Percentiles rank a stretch among this genome's conserved stretches.
Conservation (phyloP, 192 early-diverging fungal genomes). For the Entophlyctis helioformis region DNA sequence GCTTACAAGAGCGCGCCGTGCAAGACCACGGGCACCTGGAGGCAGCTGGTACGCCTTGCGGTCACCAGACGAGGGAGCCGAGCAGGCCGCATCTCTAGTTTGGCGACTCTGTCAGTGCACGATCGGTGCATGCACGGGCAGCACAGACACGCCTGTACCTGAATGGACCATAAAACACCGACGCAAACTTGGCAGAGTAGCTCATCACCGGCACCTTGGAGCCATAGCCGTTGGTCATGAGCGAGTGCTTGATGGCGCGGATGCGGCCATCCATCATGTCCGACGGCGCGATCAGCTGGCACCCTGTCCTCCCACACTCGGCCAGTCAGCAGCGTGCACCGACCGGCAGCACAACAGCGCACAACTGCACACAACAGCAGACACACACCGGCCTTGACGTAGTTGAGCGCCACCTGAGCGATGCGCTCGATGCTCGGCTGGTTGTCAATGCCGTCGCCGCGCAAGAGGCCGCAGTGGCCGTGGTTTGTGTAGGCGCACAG, state of each 20-base stretch:
- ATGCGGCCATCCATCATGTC: slow-evolving; percentile 99
- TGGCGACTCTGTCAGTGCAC: no score
- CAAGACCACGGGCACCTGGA: slow-evolving; percentile 74
- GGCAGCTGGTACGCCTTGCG: slow-evolving; percentile 94
- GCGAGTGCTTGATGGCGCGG: slow-evolving; percentile 75
- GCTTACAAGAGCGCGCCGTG: slow-evolving; percentile 60
- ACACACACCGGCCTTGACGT: slow-evolving; percentile 66
- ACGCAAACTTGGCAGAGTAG: slow-evolving; percentile 97
- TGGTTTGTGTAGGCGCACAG: slow-evolving; percentile 93
- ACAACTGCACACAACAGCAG: neutral
- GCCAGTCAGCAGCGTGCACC: no score
- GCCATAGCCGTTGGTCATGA: slow-evolving; percentile 61
- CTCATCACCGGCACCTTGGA: slow-evolving; percentile 81
- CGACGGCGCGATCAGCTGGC: slow-evolving; percentile 82
- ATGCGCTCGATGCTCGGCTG: slow-evolving; percentile 59
- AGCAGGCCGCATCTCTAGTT: slow-evolving; percentile 84
- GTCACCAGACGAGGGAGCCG: slow-evolving; percentile 83
- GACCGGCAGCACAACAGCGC: slow-evolving; percentile 61
- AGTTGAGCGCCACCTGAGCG: slow-evolving; percentile 72
- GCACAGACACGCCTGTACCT: no score
- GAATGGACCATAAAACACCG: slow-evolving; percentile 94
- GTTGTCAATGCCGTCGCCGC: slow-evolving; percentile 62
- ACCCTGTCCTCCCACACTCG: slow-evolving; percentile 36
- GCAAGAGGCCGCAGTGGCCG: slow-evolving; percentile 85
- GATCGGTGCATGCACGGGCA: no score